Base-by-base conservation (phyloP, 169 alveolate species). In the Pseudocohnilembus persalinus region DNA sequence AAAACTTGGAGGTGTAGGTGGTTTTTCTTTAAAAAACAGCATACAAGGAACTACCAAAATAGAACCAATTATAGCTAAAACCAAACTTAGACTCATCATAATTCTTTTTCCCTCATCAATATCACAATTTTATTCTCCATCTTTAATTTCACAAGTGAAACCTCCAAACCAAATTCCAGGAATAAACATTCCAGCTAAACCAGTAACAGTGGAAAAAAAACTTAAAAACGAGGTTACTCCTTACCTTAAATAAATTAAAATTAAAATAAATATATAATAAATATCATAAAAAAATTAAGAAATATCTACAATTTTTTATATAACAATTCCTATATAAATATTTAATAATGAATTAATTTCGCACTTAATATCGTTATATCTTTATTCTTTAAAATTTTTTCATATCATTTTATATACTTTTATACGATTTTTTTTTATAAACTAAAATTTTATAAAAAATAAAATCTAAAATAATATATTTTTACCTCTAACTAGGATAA, bases 1-100 rank as follows among this genome's bases (percentile, higher is more conserved):
- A 29, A 79, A 79, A 28, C 65, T 29, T 25, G 84, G 84, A 63
- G 84, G 84, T 49, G 84, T 79, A 49, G 84, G 84, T n/a, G 84
- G 84, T 29, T 79, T 79, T 79, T 79, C 84, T 64, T 31, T 79
- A 63, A 79, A 79, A 26, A 79, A 6, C 11, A 79, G 27, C n/a
- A 31, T n/a, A 0, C 77, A 30, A 16, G 31, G n/a, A 31, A 63
- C 29, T 49, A 72, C 63, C 16, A 79, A 11, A 0, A 79, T 29
- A 11, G 77, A 34, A 0, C 28, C 74, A 0, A 28, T 28, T 4
- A 63, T 29, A 64, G 84, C 84, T 1, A 34, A 29, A 27, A 63
- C 29, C 29, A 34, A 49, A 30, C 30, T 29, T 29, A 79, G 30
- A 1, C 35, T 34, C 27, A 79, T 28, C 26, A 79, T 28, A 15